phyloP scores from a whole-genome alignment of 208 protist genomes.

The Acanthamoeba polyphaga region DNA sequence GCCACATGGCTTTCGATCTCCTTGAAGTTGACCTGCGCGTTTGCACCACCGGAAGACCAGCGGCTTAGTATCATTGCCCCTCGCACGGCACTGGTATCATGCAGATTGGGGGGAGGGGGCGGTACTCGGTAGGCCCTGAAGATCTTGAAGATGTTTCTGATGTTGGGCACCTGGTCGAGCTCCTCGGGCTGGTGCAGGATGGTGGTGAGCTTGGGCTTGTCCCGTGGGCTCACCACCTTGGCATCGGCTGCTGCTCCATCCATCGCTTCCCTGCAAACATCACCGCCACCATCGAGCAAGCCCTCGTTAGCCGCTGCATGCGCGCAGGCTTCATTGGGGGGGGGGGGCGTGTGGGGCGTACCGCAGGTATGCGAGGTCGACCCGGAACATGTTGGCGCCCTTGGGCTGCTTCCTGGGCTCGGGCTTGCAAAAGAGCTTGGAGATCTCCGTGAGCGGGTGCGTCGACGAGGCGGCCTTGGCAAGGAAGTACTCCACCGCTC shows the following conservation, averaged over 20 bases:
- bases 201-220: conserved; percentile 10
- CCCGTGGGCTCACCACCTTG: not conserved
- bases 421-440: conserved; percentile 44
- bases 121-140: conserved; percentile 12
- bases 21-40: conserved; percentile 12
- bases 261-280: not conserved
- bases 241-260: not conserved
- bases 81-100: too few relatives aligned
- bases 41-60: not conserved
- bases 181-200: conserved; percentile 37
- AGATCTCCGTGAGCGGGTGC: conserved; percentile 43
- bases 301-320: too few relatives aligned
- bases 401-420: conserved; percentile 34
- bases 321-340: too few relatives aligned
- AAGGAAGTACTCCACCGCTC: conserved; percentile 33
- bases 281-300: too few relatives aligned
- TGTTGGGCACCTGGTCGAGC: conserved; percentile 38
- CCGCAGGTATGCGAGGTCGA: not conserved
- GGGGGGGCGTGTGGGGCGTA: not conserved
- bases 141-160: conserved; percentile 28
- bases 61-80: too few relatives aligned
- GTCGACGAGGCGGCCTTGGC: not conserved
- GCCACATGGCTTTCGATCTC: conserved; percentile 32
- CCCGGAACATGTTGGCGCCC: conserved; percentile 9
- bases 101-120: not conserved